Conservation (phyloP, 305 asterid genomes). For the Plantago lanceolata region DNA sequence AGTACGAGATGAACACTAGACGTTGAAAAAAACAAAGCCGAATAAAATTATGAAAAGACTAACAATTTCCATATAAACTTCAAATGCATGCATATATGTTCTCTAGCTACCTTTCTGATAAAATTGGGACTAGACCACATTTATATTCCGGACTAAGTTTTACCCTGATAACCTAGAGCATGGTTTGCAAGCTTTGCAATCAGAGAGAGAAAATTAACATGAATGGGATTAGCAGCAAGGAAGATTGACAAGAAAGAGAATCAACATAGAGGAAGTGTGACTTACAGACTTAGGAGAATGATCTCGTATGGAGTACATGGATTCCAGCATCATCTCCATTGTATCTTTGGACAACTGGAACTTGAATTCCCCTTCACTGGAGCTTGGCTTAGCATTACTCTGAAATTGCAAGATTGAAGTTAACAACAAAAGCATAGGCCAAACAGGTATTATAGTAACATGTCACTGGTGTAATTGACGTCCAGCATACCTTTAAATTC, state of each 20-base stretch:
- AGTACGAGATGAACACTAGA: too few relatives aligned
- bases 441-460: neutral
- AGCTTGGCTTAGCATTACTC: constrained; percentile 30
- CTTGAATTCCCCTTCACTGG: constrained; percentile 34
- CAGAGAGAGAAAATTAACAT: constrained; percentile 1
- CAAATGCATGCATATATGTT: neutral
- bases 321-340: constrained; percentile 54
- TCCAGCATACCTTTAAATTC: constrained; percentile 35
- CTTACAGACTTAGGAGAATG: constrained; percentile 41
- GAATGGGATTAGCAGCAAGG: neutral
- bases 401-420: constrained; percentile 38
- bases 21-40: too few relatives aligned
- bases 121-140: constrained; percentile 22
- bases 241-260: constrained; percentile 8
- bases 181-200: neutral
- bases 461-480: neutral
- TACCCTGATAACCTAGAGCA: constrained; percentile 29
- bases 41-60: too few relatives aligned
- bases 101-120: constrained; percentile 21
- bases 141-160: constrained; percentile 24
- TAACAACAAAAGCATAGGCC: constrained; percentile 10
- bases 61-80: too few relatives aligned
- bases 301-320: constrained; percentile 48
- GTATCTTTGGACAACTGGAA: constrained; percentile 52
- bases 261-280: constrained; percentile 14